phyloP scores from a whole-genome alignment of 352 stramenopile genomes.

The Pythium vanterpoolii region DNA sequence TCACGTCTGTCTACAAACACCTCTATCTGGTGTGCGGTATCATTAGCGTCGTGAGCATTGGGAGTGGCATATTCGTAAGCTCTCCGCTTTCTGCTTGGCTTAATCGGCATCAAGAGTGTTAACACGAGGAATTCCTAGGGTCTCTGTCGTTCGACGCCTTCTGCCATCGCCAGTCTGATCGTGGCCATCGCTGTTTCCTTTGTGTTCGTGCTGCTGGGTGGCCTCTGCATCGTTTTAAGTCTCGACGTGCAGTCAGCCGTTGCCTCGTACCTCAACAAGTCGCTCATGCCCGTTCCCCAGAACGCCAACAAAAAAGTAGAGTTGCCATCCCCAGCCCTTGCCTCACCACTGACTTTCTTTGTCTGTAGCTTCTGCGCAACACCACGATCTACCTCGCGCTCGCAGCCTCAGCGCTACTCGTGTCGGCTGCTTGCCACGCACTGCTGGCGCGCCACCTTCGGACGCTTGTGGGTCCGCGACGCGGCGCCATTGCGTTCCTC shows the following conservation, averaged over 20 bases:
- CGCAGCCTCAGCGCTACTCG: constrained; percentile 34
- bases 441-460: constrained; percentile 43
- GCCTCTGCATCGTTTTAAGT: constrained; percentile 54
- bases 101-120: neutral
- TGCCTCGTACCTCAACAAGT: constrained; percentile 49
- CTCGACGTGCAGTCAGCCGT: constrained; percentile 41
- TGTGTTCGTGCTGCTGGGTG: constrained; percentile 44
- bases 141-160: constrained; percentile 46
- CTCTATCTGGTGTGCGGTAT: constrained; percentile 34
- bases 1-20: constrained; percentile 31
- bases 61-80: constrained; percentile 45
- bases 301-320: constrained; percentile 38
- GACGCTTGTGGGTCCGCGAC: constrained; percentile 47
- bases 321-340: neutral
- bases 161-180: constrained; percentile 52
- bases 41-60: constrained; percentile 39
- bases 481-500: constrained; percentile 53
- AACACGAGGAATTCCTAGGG: constrained; percentile 34
- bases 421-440: constrained; percentile 32
- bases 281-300: constrained; percentile 29
- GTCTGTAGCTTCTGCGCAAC: constrained; percentile 36
- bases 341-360: neutral
- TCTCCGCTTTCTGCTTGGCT: neutral
- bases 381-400: constrained; percentile 38
- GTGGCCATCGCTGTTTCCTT: constrained; percentile 45